phyloP scores from a whole-genome alignment of 257 asterid species.

The Salvia splendens region DNA sequence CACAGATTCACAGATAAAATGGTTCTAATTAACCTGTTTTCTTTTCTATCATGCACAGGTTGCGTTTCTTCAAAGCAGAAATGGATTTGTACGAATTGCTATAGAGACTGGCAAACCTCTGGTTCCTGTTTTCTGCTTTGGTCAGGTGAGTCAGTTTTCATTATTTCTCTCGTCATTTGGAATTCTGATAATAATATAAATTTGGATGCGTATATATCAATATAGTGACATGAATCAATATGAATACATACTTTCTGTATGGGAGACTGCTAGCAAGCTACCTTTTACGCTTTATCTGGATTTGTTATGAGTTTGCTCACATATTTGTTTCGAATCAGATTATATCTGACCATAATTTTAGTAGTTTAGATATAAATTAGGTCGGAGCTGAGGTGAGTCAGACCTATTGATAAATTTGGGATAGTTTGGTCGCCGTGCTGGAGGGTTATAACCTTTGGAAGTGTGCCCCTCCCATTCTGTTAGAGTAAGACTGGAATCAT shows the following conservation, averaged over 20 bases:
- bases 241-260: slow-evolving; percentile 2
- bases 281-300: not conserved
- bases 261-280: not conserved
- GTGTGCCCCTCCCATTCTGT: not conserved
- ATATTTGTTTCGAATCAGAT: not conserved
- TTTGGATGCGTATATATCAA: not conserved
- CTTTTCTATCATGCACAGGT: slow-evolving; percentile 42
- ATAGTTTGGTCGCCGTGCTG: not conserved
- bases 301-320: not conserved
- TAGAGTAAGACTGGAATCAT: slow-evolving; percentile 8
- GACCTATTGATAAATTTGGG: not conserved
- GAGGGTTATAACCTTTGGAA: not conserved
- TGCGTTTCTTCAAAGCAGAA: slow-evolving; percentile 66
- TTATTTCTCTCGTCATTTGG: slow-evolving; percentile 20
- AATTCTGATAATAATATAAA: not conserved
- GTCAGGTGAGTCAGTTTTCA: slow-evolving; percentile 62
- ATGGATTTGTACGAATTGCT: slow-evolving; percentile 88
- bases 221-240: not conserved
- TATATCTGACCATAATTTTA: not conserved
- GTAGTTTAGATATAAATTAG: not conserved
- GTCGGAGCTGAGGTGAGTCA: not conserved
- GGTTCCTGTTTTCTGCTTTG: slow-evolving; percentile 97
- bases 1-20: not conserved
- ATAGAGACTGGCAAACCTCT: slow-evolving; percentile 87
- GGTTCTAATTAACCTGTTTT: not conserved